These are phyloP conservation scores for Vitis hybrid DNA, from an alignment of 177 flowering plant genomes.

Conservation along the genomic window DNA sequence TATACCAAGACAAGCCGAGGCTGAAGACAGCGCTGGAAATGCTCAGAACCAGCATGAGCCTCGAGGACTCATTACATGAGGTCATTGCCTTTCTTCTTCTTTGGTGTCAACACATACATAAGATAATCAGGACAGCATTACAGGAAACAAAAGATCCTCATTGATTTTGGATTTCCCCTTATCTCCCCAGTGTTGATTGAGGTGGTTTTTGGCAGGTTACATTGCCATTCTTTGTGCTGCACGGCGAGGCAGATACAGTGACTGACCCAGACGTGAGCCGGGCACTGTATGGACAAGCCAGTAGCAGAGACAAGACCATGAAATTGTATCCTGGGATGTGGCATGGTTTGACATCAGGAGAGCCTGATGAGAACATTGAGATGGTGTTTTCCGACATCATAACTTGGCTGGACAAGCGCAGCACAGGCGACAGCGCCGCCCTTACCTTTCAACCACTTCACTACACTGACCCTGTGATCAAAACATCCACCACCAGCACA, in stretches of 20 bases:
- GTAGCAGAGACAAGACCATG: constrained; percentile 79
- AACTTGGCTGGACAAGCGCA: constrained; percentile 72
- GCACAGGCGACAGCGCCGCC: constrained; percentile 10
- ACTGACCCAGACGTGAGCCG: constrained; percentile 90
- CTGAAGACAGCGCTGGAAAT: constrained; percentile 91
- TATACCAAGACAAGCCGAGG: constrained; percentile 93
- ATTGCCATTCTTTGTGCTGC: constrained; percentile 81
- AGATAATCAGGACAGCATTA: too few relatives aligned
- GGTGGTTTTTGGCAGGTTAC: constrained; percentile 49
- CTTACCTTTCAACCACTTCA: neutral
- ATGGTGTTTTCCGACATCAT: constrained; percentile 75
- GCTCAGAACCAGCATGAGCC: constrained; percentile 86
- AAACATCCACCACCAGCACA: neutral
- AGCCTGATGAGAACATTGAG: constrained; percentile 75
- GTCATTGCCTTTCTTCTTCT: constrained; percentile 22
- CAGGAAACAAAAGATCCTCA: too few relatives aligned
- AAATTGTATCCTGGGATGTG: constrained; percentile 92
- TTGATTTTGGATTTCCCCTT: neutral
- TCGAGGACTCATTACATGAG: constrained; percentile 68
- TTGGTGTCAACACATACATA: too few relatives aligned
- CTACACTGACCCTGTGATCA: neutral
- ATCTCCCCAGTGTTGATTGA: neutral
- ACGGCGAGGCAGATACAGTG: constrained; percentile 91
- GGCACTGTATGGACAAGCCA: constrained; percentile 69
- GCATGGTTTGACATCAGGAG: constrained; percentile 88